Base-by-base conservation (phyloP, 306 rosid species). In the Cicer bijugum region DNA sequence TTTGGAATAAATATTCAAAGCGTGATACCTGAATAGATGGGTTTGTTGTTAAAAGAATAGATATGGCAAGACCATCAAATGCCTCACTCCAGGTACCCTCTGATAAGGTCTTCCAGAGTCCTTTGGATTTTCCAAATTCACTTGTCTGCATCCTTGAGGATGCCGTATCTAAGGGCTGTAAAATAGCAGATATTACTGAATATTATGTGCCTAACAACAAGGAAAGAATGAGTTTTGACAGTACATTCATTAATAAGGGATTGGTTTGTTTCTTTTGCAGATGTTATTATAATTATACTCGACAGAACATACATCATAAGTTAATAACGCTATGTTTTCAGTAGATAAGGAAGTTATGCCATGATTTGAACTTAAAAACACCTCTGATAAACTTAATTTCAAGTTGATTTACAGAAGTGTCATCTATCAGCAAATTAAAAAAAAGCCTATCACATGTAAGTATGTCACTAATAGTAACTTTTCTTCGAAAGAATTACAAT, bases 61-160 rank as follows among this genome's bases (percentile, higher is more conserved):
- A 93, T 84, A 93, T 91, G 69, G 85, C 95, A 5, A 93, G 96
- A 78, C 98, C 98, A 16, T 84, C 94, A 74, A 81, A 91, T 2
- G 98, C 98, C 82, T 93, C 98, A 19, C 77, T 77, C 96, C 94
- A 91, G 65, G 86, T 86, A 71, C 94, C 88, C 81, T 91, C 92
- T 6, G 95, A 83, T 69, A 93, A 91, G 59, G 91, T 89, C 91
- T 91, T 83, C 94, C 92, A 89, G 57, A 93, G 78, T 85, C 97
- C 98, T 86, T 89, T 87, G 65, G 98, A 88, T 85, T 89, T 91
- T 80, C 98, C 98, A 79, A 93, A 93, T 70, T 91, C 91, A 72
- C 98, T 91, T 68, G 98, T 91, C 84, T 93, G 97, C 96, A 93
- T 93, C 89, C 80, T 84, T 19, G 98, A 89, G 75, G 98, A 84